These are phyloP conservation scores for Xylaria sp. DNA, from an alignment of 2,329 filamentous ascomycete genomes.

Conservation along the genomic window DNA sequence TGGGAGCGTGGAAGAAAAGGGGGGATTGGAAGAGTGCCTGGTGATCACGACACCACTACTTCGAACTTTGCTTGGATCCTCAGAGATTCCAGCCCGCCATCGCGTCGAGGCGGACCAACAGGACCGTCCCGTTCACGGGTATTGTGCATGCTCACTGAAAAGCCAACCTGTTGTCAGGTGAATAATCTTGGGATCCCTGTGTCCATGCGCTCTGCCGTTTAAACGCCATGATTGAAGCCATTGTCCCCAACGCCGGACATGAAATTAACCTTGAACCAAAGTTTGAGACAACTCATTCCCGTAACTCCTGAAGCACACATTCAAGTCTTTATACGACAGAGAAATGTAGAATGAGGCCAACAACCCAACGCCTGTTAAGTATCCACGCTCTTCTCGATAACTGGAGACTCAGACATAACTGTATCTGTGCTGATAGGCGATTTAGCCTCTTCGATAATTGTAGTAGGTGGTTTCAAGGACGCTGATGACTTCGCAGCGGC, in stretches of 20 bases:
- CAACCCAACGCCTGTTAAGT: slow-evolving; percentile 12
- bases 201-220: slow-evolving; percentile 17
- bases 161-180: slow-evolving; percentile 14
- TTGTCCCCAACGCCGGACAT: slow-evolving; percentile 44
- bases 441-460: slow-evolving; percentile 56
- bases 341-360: slow-evolving; percentile 10
- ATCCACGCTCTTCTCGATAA: slow-evolving; percentile 48
- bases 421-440: slow-evolving; percentile 51
- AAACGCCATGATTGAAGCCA: slow-evolving; percentile 29
- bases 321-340: slow-evolving; percentile 28
- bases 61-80: not conserved
- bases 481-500: slow-evolving; percentile 57
- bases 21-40: not conserved
- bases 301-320: slow-evolving; percentile 31
- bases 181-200: slow-evolving; percentile 23
- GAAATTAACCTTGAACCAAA: slow-evolving; percentile 32
- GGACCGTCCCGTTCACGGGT: not conserved
- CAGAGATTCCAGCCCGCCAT: not conserved
- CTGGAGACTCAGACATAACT: slow-evolving; percentile 51
- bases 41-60: not conserved
- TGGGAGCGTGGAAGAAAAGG: not conserved
- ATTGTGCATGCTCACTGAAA: slow-evolving; percentile 14
- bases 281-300: slow-evolving; percentile 26
- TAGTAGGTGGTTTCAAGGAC: slow-evolving; percentile 53
- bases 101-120: slow-evolving; percentile 13